Conservation (phyloP, 1,284 basidiomycete genomes). For the Irpex rosettiformis region DNA sequence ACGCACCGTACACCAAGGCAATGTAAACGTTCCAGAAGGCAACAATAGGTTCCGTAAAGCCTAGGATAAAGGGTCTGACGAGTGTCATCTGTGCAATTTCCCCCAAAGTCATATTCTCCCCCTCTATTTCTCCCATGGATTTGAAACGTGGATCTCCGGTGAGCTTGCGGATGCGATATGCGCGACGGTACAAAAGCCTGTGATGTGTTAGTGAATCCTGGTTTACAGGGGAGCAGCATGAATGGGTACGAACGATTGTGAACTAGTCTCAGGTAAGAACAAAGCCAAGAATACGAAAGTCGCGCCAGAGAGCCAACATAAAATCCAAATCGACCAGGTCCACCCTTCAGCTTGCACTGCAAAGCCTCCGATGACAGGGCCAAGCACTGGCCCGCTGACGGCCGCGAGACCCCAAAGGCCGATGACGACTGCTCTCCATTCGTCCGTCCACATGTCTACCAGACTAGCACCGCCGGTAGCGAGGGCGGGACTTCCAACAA, state of each 20-base stretch:
- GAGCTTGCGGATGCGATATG: conserved; percentile 24
- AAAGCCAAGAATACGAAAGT: conserved; percentile 41
- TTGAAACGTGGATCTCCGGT: conserved; percentile 28
- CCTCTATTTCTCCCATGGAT: conserved; percentile 26
- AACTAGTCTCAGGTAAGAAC: conserved; percentile 47
- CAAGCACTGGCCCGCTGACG: conserved; percentile 43
- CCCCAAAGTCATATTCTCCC: conserved; percentile 18
- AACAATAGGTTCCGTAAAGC: conserved; percentile 38
- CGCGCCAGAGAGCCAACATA: conserved; percentile 44
- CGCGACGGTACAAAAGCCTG: conserved; percentile 41
- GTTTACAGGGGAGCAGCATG: too few relatives aligned
- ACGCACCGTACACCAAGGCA: conserved; percentile 33
- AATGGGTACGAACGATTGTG: conserved; percentile 10
- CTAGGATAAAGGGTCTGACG: conserved; percentile 37
- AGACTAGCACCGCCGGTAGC: conserved; percentile 34
- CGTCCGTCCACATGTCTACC: conserved; percentile 45
- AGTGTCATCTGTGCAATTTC: conserved; percentile 30
- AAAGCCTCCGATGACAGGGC: conserved; percentile 48
- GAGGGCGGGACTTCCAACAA: conserved; percentile 39
- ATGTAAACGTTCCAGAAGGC: conserved; percentile 42
- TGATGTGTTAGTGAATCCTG: background rate
- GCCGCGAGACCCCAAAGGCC: conserved; percentile 55
- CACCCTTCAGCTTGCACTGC: conserved; percentile 33
- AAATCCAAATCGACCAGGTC: conserved; percentile 54
- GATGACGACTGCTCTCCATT: conserved; percentile 53